Base-by-base conservation (phyloP, 176 grass and related monocot species). In the Avena insularis region DNA sequence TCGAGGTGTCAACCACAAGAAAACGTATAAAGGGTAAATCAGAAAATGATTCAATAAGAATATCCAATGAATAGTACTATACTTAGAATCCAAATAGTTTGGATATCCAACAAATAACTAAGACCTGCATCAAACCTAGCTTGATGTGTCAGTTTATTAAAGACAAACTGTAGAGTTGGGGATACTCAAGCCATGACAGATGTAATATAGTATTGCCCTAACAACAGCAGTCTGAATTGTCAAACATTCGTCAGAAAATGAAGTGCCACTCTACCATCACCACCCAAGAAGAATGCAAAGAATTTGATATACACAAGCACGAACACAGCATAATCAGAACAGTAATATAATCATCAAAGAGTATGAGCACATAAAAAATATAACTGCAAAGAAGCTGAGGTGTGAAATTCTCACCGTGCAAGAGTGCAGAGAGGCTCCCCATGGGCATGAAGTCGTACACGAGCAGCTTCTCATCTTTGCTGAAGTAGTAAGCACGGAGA, bases 381-480 rank as follows among this genome's bases (percentile, higher is more conserved):
- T 2, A 72, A 71, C 43, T 53, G 31, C 10, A 13, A 10, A 3
- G 8, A 53, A 8, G 0, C 8, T 12, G 8, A 16, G 6, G 59
- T 10, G 64, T 8, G 33, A 12, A 33, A 19, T 33, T 77, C 92
- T 88, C 83, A 97, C 95, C 95, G 35, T 97, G 95, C 36, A 97
- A 77, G 14, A 89, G 61, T 12, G 88, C 83, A 21, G 95, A 93
- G 33, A 97, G 92, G 82, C 95, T 95, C 9, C 95, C 92, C 89
- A 82, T 84, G 85, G 91, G 63, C 86, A 95, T 89, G 82, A 95
- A 97, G 86, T 97, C 95, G 48, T 82, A 97, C 3, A 97, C 90
- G 15, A 97, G 90, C 40, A 97, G 81, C 69, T 94, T 97, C 85
- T 97, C 95, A 68, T 97, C 91, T 71, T 95, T 97, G 91, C 91